Evolutionary conservation across 202 grass and related monocot species (phyloP), one percentile per base, ranked within the genome.

Genomic region (Elaeis oleifera): DNA sequence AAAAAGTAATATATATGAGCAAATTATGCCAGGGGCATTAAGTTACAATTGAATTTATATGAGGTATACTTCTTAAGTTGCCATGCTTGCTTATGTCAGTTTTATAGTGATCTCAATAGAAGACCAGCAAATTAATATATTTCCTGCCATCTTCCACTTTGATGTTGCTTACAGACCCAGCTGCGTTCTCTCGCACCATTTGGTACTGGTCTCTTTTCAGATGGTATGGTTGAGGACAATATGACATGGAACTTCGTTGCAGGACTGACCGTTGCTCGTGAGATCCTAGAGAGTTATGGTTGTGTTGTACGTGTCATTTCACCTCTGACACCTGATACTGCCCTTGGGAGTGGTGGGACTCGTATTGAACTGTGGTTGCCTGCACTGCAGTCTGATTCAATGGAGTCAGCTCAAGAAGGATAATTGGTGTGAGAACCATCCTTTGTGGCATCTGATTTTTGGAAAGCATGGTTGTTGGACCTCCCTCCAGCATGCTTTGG

Each of bases 221-320:
- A 90, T n/a, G 77, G 77, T 32, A 91, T 86, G 83, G 73, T 78
- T 56, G 80, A 86, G 61, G 83, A 91, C 64, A 91, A 81, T 71
- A 70, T 91, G 77, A 80, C 88, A n/a, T 91, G 83, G 88, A 91
- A 91, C 51, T 91, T 91, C 53, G 64, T 86, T 16, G 88, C 88
- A 50, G 83, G 83, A 23, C 64, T 91, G 60, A 79, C 70, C 50
- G 77, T 91, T 75, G 88, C 83, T 22, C 80, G 83, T 48, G 83
- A 90, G 65, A 78, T 90, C 58, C 79, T 90, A 16, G 83, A 90
- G 74, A 76, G 61, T 54, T 86, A 75, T 56, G 88, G 88, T 19
- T 91, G 88, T 63, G 69, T 91, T 62, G 56, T 91, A 17, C 79
- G 83, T 69, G 88, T 86, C 74, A 75, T 86, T 64, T 91, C 88